phyloP scores from a whole-genome alignment of 768 basidiomycete species.

The Termitomyces sp. region DNA sequence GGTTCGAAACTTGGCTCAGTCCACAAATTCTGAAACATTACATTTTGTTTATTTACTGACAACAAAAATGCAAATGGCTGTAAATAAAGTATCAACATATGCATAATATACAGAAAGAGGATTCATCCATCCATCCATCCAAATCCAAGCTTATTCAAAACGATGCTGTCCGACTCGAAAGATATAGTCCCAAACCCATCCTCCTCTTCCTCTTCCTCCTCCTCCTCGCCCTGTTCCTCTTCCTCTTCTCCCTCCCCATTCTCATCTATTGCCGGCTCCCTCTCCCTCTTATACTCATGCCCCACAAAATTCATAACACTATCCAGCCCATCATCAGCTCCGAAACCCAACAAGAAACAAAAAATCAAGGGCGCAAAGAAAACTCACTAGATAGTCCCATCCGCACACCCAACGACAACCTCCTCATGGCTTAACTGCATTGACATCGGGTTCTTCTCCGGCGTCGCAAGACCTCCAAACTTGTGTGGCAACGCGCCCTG shows the following conservation, averaged over 20 bases:
- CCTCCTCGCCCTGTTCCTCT: background rate
- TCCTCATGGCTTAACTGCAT: slow-evolving; percentile 91
- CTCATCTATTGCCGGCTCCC: background rate
- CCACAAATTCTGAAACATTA: too few species aligned
- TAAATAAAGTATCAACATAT: background rate
- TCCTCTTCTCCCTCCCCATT: background rate
- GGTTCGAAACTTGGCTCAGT: too few species aligned
- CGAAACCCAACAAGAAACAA: slow-evolving; percentile 10
- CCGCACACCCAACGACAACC: slow-evolving; percentile 87
- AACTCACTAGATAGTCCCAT: slow-evolving; percentile 86
- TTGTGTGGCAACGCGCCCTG: slow-evolving; percentile 59
- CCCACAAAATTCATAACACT: slow-evolving; percentile 36
- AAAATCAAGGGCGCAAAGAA: background rate
- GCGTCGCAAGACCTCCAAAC: slow-evolving; percentile 75
- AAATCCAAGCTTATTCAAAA: background rate
- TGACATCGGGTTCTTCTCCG: slow-evolving; percentile 93
- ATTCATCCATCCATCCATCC: background rate
- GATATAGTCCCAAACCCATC: background rate
- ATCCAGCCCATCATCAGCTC: background rate
- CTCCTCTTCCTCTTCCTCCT: background rate
- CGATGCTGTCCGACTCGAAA: background rate
- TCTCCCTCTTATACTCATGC: slow-evolving; percentile 24
- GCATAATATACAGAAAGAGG: background rate
- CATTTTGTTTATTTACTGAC: too few species aligned
- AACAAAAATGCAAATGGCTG: too few species aligned